Evolutionary conservation across 805 yeast genomes (phyloP).

Genomic region (Groenewaldozyma tartarivorans): DNA sequence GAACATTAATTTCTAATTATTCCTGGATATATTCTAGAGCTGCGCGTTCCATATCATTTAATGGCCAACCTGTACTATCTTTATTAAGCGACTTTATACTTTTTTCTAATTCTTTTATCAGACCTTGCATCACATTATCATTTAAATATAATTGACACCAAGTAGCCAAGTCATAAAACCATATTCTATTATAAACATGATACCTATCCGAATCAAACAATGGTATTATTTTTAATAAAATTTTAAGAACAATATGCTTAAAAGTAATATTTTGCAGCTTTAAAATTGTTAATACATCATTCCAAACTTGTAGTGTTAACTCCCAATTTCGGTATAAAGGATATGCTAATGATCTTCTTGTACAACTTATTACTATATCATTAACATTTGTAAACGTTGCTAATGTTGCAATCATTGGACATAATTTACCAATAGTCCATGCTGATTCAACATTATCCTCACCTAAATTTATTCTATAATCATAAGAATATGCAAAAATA

Average conservation of each 20-base stretch:
- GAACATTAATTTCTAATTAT: neutral
- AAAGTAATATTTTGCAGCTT: conserved; percentile 55
- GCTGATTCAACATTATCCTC: conserved; percentile 75
- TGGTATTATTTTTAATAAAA: conserved; percentile 54
- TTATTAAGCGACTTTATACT: conserved; percentile 11
- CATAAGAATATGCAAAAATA: conserved; percentile 67
- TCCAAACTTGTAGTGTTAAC: conserved; percentile 56
- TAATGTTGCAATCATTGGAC: conserved; percentile 67
- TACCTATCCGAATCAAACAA: conserved; percentile 65
- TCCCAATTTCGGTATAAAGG: conserved; percentile 72
- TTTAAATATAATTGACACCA: conserved; percentile 53
- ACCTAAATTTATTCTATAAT: conserved; percentile 63
- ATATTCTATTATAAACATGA: conserved; percentile 70
- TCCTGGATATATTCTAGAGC: conserved; percentile 3
- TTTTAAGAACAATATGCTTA: conserved; percentile 36
- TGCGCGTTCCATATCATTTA: conserved; percentile 2
- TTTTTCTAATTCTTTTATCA: conserved; percentile 54
- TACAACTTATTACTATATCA: conserved; percentile 49
- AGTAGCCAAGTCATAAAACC: conserved; percentile 66
- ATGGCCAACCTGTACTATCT: conserved; percentile 17
- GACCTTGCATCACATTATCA: conserved; percentile 47
- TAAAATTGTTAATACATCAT: conserved; percentile 57
- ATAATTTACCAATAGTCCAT: conserved; percentile 84
- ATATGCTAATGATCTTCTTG: conserved; percentile 64
- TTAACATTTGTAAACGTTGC: conserved; percentile 33